Base-by-base conservation (phyloP, 805 yeast genomes). In the Yamadazyma sp. region DNA sequence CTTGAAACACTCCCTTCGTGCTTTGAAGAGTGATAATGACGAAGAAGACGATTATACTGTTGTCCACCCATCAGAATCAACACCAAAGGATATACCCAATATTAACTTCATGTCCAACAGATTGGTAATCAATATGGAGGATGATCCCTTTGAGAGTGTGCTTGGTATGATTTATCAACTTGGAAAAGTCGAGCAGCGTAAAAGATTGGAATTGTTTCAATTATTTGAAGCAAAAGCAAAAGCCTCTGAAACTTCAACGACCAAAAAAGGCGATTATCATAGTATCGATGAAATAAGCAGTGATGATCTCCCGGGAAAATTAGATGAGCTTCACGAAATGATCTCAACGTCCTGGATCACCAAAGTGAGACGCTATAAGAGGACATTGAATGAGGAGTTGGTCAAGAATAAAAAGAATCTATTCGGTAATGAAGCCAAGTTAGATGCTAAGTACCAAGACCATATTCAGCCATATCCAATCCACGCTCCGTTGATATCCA, bases 311-410 rank as follows among this genome's bases (percentile, higher is more conserved):
- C 51, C 60, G 3, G 42, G 60, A 16, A 50, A 57, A 15, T 16
- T 44, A 3, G n/a, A 38, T 2, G 43, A 39, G 12, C 51, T 84
- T 15, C 57, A 71, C 26, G 66, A 70, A 37, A 64, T 72, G 37
- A 67, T 80, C 16, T 73, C 85, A 0, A 60, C 61, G 13, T 78
- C 86, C 0, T 90, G 98, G 98, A 73, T 86, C 15, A 60, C 73
- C 16, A 69, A 85, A 35, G 77, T 86, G 5, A 67, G 68, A 22
- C 68, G 71, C 30, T 73, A 70, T 58, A 69, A 64, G 45, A 37
- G 33, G 11, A 44, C 51, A 23, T 59, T 70, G 42, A 57, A 68
- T 52, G 55, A 60, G 3, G 64, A 64, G 22, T 64, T 72, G 3
- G 61, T 74, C 13, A 44, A 53, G 12, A 60, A 63, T 40, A 59